phyloP scores from a whole-genome alignment of 768 basidiomycete species.

The Podaxis mareebaensis region DNA sequence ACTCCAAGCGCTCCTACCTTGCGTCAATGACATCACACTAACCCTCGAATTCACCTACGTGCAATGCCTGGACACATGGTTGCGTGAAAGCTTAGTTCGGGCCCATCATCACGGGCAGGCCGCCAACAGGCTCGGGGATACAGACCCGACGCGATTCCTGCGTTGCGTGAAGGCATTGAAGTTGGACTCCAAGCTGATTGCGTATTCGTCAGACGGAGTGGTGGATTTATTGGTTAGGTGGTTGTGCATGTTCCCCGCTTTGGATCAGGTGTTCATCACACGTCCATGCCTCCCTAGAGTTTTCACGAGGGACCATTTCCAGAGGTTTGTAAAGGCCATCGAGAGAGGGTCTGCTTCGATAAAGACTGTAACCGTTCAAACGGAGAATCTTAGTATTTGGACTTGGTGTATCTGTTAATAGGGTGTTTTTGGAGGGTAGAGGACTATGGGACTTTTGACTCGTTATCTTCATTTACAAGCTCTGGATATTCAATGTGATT shows the following conservation, averaged over 20 bases:
- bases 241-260: constrained; percentile 15
- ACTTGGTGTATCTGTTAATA: constrained; percentile 8
- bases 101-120: not conserved
- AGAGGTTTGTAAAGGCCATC: constrained; percentile 5
- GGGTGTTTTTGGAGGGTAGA: not conserved
- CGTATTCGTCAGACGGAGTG: constrained; percentile 8
- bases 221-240: constrained; percentile 4
- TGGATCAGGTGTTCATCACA: constrained; percentile 11
- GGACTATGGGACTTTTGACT: not conserved
- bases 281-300: constrained; percentile 10
- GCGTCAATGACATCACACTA: constrained; percentile 12
- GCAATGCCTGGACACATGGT: constrained; percentile 7
- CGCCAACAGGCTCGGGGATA: not conserved
- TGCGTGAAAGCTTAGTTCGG: constrained; percentile 7
- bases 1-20: constrained; percentile 13
- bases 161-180: constrained; percentile 9
- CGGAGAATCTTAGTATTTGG: constrained; percentile 11
- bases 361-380: constrained; percentile 4
- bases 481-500: not conserved
- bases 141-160: constrained; percentile 5
- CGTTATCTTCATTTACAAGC: not conserved
- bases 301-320: constrained; percentile 8
- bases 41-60: constrained; percentile 12
- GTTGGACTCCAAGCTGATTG: constrained; percentile 9
- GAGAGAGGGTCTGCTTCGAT: constrained; percentile 4